Base-by-base conservation (phyloP, 768 basidiomycete species). In the Termitomyces sp. region DNA sequence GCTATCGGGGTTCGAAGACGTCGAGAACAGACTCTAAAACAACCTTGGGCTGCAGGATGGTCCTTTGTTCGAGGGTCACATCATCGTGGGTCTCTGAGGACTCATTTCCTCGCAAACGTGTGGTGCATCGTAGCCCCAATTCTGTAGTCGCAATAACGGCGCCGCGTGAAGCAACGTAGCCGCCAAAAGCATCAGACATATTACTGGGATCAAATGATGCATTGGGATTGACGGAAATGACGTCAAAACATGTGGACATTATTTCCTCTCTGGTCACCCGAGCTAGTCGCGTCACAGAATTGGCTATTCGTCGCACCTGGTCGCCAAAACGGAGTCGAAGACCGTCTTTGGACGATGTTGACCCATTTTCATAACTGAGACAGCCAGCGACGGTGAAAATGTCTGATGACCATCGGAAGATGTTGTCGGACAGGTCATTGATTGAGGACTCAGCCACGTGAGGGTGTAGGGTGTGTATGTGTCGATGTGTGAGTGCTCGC, bases 171-270 rank as follows among this genome's bases (percentile, higher is more conserved):
- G 75, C 65, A 9, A 74, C 79, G 60, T 83, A 83, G 42, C 83
- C 81, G 41, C 81, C 84, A 70, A 89, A 89, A 42, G 81, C 81
- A 65, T 70, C 69, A 27, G 59, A 56, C 69, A 72, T 71, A 34
- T 53, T 38, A 27, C 60, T 60, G 7, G 69, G 44, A 53, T 84
- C 78, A 63, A 83, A 86, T 11, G 69, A 12, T 17, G 75, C 73
- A 2, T 80, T 81, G 32, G 80, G 77, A 56, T 87, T 84, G 2
- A 83, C 80, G 19, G 82, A 77, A 40, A 87, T 69, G 35, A 90
- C 78, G 62, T 91, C 87, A 63, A 91, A 92, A 56, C 79, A 84
- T 2, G 89, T 87, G 2, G 85, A 87, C 75, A 92, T 81, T 64
- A 90, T 89, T 58, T 90, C 89, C 63, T 92, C 88, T 48, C 82